These are phyloP conservation scores for Saccharomyces hybrid DNA, from an alignment of 1,139 yeast genomes.

Conservation along the genomic window DNA sequence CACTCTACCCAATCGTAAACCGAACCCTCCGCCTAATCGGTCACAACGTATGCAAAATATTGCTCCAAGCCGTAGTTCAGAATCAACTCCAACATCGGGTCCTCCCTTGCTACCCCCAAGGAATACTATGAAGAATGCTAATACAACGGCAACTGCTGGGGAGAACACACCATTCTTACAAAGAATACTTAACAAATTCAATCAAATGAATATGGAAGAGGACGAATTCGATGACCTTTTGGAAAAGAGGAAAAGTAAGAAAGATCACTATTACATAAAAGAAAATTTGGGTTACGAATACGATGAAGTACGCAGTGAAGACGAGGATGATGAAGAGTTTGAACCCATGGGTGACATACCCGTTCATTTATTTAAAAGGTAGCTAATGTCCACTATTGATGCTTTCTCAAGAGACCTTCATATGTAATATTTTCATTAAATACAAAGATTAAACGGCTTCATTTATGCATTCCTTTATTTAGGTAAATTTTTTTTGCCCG, in stretches of 20 bases:
- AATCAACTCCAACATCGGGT: neutral
- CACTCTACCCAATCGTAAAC: neutral
- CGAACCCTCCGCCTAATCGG: neutral
- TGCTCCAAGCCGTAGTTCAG: neutral
- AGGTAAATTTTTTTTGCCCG: neutral
- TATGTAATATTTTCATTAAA: neutral
- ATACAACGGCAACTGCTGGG: neutral
- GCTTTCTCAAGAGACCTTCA: neutral
- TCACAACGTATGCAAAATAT: neutral
- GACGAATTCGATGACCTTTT: conserved; percentile 24
- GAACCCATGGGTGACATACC: conserved; percentile 6
- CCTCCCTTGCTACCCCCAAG: neutral
- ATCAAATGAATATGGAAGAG: conserved; percentile 28
- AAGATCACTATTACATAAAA: conserved; percentile 20
- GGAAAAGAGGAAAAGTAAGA: conserved; percentile 9
- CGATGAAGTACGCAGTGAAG: conserved; percentile 14
- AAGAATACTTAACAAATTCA: conserved; percentile 21
- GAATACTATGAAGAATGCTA: neutral
- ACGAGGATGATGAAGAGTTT: conserved; percentile 5
- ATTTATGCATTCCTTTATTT: neutral
- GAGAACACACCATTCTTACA: conserved; percentile 1
- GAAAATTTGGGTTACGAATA: conserved; percentile 21
- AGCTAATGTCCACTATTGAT: neutral
- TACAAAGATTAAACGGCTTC: neutral
- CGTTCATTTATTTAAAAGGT: conserved; percentile 2